phyloP scores from a whole-genome alignment of 208 protist genomes.

The Angomonas desouzai region DNA sequence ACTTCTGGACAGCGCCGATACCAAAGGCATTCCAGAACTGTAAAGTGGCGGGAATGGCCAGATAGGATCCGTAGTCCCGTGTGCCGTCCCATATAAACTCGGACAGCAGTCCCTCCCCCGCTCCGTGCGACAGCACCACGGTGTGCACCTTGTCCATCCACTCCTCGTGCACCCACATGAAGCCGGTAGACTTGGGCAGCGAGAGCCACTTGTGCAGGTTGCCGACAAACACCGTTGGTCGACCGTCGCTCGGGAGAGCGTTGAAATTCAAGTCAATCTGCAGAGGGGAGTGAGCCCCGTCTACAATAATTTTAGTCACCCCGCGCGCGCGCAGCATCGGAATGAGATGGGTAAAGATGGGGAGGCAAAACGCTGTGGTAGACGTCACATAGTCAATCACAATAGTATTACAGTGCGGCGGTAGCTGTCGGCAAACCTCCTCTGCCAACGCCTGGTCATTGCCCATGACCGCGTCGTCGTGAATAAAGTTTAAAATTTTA shows the following conservation, averaged over 20 bases:
- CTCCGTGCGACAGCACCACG: constrained; percentile 83
- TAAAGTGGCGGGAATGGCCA: constrained; percentile 71
- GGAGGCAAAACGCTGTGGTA: constrained; percentile 73
- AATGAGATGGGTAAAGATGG: constrained; percentile 80
- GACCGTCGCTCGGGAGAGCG: constrained; percentile 34
- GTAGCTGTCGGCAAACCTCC: constrained; percentile 57
- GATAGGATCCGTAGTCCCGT: constrained; percentile 79
- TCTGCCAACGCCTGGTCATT: constrained; percentile 53
- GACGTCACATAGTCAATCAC: constrained; percentile 90
- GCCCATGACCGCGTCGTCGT: constrained; percentile 60
- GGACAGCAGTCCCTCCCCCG: constrained; percentile 77
- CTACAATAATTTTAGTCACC: constrained; percentile 82
- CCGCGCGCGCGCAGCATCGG: constrained; percentile 56
- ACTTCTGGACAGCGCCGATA: constrained; percentile 40
- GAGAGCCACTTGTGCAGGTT: constrained; percentile 93
- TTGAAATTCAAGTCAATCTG: constrained; percentile 76
- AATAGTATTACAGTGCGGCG: constrained; percentile 62
- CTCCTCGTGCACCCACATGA: constrained; percentile 68
- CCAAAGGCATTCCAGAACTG: constrained; percentile 75
- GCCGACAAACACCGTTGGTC: constrained; percentile 75
- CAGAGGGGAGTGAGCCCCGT: constrained; percentile 85
- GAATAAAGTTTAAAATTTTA: constrained; percentile 45
- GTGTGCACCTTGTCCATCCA: constrained; percentile 47
- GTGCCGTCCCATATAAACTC: constrained; percentile 92
- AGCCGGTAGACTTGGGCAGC: constrained; percentile 78